These are phyloP conservation scores for Cryptococcus maquisensis DNA, from an alignment of 1,284 basidiomycete species.

Conservation along the genomic window DNA sequence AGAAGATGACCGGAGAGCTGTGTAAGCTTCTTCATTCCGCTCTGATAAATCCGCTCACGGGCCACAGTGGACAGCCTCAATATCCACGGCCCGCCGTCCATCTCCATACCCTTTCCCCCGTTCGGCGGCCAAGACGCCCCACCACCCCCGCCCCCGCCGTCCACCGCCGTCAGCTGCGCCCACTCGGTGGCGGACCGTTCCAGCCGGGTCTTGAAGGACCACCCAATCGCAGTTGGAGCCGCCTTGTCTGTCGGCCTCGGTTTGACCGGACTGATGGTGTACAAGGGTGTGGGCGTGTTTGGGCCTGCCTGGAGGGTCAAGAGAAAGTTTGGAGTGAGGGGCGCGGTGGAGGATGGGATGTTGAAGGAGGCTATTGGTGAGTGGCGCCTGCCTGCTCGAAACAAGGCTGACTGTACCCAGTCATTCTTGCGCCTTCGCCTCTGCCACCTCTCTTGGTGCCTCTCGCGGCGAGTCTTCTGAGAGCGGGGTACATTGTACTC, in stretches of 20 bases:
- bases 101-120: slow-evolving; percentile 46
- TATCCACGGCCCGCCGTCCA: slow-evolving; percentile 42
- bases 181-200: slow-evolving; percentile 15
- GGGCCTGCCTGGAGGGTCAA: slow-evolving; percentile 6
- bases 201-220: slow-evolving; percentile 21
- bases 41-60: background rate
- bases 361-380: slow-evolving; percentile 45
- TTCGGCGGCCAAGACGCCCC: slow-evolving; percentile 33
- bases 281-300: slow-evolving; percentile 8
- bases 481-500: slow-evolving; percentile 47
- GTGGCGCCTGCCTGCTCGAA: slow-evolving; percentile 12
- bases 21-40: slow-evolving; percentile 25
- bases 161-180: slow-evolving; percentile 1
- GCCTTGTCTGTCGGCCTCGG: slow-evolving; percentile 37
- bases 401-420: slow-evolving; percentile 10
- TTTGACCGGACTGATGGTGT: slow-evolving; percentile 15
- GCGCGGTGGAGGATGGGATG: slow-evolving; percentile 43
- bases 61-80: slow-evolving; percentile 44
- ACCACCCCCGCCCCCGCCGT: slow-evolving; percentile 28
- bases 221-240: slow-evolving; percentile 29
- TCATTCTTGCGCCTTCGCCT: slow-evolving; percentile 43
- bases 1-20: slow-evolving; percentile 42
- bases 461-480: slow-evolving; percentile 39
- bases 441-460: slow-evolving; percentile 40
- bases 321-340: slow-evolving; percentile 26